Base-by-base conservation (phyloP, 1,284 basidiomycete genomes). In the Ganoderma boninense region DNA sequence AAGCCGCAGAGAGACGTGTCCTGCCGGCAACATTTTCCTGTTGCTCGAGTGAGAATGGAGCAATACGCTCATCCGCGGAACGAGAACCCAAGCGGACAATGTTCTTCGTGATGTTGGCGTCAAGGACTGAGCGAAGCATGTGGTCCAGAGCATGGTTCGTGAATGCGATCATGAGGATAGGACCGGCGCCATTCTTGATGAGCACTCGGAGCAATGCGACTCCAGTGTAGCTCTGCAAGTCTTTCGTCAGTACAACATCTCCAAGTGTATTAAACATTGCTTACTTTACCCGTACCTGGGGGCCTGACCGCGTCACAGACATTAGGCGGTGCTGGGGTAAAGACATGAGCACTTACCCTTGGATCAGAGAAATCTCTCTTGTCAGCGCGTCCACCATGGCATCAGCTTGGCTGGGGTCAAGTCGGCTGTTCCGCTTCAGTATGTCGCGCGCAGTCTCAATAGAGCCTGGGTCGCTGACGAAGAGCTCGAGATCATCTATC, bases 121-220 rank as follows among this genome's bases (percentile, higher is more conserved):
- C 89, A 2, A 93, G 81, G 2, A 92, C 84, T 0, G 87, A 87
- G 10, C 82, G 80, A 3, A 94, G 81, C 79, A 93, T 86, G 70
- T 93, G 90, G 70, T 94, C 92, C 0, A 94, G 82, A 0, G 92
- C 91, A 70, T 94, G 93, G 74, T 94, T 94, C 0, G 92, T 94
- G 78, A 89, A 92, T 0, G 90, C 90, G 60, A 94, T 90, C 82
- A 93, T 82, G 18, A 92, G 81, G 66, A 93, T 88, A 0, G 89
- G 91, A 0, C 82, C 81, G 40, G 87, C 76, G 0, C 79, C 74
- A 73, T 87, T 91, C 10, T 79, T 79, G 14, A 91, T 74, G n/a
- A 94, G 82, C 10, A 92, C 86, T 0, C 90, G 85, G 13, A 94
- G 78, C 0, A 94, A 81, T 75, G 93, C 88, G 3, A 90, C 85